Base-by-base conservation (phyloP, 176 grass and related monocot genomes). In the Cenchrus fungigraminus region DNA sequence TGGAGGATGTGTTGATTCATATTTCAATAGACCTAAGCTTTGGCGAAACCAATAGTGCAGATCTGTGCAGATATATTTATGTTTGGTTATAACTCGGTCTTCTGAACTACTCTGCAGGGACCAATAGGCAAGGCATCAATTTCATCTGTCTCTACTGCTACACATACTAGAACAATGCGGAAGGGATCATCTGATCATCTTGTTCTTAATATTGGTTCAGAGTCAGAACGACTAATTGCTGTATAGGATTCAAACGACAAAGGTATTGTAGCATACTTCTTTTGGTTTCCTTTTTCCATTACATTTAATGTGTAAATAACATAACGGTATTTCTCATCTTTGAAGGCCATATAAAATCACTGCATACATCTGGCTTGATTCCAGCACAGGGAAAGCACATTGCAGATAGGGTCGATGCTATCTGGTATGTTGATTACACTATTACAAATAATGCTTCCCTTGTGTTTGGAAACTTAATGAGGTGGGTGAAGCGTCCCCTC, bases 171-270 rank as follows among this genome's bases (percentile, higher is more conserved):
- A 84, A 83, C 86, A 81, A 90, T 86, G 93, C 79, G 93, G n/a
- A 98, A 98, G 84, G 89, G 91, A 14, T 92, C 96, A 80, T 87
- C 86, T 3, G 96, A 98, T 79, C 96, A 98, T 98, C 91, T 98
- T 87, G 70, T 94, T 79, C 81, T 98, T 67, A 95, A 91, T 81
- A 93, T 98, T 75, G 89, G 91, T 65, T 72, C 89, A 51, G 96
- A 93, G 58, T 92, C 91, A 20, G 91, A 94, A 83, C 72, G 88
- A n/a, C 79, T 95, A 84, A 79, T 98, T 25, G 22, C 22, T 94
- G 59, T 74, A 42, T 77, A 89, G 62, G 96, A 95, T 88, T 89
- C 73, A 5, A 93, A 95, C 72, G 96, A 88, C 79, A 98, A 98
- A 89, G 96, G 96, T 98, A 93, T 58, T 54, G 15, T 62, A 79